Conservation (phyloP, 1,284 basidiomycete genomes). For the Rhodotorula sp. region DNA sequence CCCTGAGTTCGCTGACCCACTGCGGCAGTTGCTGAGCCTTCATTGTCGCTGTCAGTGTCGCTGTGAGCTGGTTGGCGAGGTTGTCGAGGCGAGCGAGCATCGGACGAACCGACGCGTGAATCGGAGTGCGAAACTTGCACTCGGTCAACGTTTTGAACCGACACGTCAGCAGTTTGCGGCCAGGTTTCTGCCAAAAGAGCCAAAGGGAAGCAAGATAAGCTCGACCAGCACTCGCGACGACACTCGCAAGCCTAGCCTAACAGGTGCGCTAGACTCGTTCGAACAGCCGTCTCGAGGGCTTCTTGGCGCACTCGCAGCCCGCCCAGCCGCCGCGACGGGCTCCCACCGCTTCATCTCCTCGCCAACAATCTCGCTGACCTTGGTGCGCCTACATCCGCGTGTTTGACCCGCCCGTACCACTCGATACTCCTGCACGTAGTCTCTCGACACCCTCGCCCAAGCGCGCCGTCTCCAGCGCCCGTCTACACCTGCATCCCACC, state of each 20-base stretch:
- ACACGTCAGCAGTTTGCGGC: too few species aligned
- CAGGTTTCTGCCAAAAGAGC: too few species aligned
- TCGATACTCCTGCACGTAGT: background rate
- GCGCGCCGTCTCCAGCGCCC: background rate
- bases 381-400: background rate
- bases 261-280: too few species aligned
- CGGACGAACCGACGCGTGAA: too few species aligned
- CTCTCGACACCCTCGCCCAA: background rate
- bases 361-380: background rate
- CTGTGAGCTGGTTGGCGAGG: background rate
- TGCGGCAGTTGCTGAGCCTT: slow-evolving; percentile 15
- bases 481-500: background rate
- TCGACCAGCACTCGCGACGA: too few species aligned
- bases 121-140: too few species aligned
- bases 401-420: background rate
- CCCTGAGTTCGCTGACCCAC: slow-evolving; percentile 23
- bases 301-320: background rate
- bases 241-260: too few species aligned
- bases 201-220: too few species aligned
- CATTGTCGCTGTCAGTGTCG: background rate
- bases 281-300: background rate
- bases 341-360: background rate
- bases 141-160: too few species aligned
- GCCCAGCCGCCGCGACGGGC: background rate
- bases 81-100: too few species aligned